Percentiles rank a stretch among this genome's conserved stretches.
phyloP scores from a whole-genome alignment of 2,329 filamentous ascomycete species.

The Sphaerulina populicola region DNA sequence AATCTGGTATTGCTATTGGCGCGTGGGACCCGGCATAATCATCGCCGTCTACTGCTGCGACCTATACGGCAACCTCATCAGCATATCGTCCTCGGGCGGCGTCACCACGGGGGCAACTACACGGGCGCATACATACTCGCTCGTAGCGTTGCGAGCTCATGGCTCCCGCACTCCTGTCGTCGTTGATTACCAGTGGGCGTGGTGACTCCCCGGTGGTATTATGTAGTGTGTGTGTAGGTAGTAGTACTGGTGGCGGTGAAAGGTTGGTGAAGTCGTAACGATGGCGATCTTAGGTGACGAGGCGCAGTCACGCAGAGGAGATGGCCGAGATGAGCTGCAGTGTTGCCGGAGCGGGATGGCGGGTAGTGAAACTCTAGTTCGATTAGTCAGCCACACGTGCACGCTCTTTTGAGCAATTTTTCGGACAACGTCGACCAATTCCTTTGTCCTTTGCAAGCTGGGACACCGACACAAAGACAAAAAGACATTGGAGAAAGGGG shows the following conservation, averaged over 20 bases:
- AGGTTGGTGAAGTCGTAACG: not conserved
- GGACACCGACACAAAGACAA: not conserved
- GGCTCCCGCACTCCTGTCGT: slow-evolving; percentile 16
- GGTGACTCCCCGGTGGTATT: not conserved
- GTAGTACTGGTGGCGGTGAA: slow-evolving; percentile 1
- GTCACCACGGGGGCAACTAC: slow-evolving; percentile 10
- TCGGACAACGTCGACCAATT: not conserved
- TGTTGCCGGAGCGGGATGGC: not conserved
- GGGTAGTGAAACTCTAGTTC: not conserved
- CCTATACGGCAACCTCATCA: slow-evolving; percentile 20
- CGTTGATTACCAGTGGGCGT: not conserved
- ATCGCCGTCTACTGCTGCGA: slow-evolving; percentile 39
- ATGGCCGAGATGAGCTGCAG: not conserved
- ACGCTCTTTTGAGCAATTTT: too few relatives aligned
- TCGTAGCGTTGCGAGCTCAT: slow-evolving; percentile 45
- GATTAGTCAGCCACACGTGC: not conserved
- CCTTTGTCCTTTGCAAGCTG: not conserved
- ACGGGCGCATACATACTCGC: slow-evolving; percentile 35
- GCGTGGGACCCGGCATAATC: slow-evolving; percentile 30
- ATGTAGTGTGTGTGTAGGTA: not conserved
- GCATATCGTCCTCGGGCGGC: slow-evolving; percentile 2
- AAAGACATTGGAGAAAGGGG: not conserved
- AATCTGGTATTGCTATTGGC: slow-evolving; percentile 38
- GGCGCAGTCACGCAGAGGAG: slow-evolving; percentile 1
- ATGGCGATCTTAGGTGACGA: slow-evolving; percentile 3